Evolutionary conservation across 306 rosid genomes (phyloP), one percentile per base, ranked within the genome.

Genomic region (Cicer bijugum): DNA sequence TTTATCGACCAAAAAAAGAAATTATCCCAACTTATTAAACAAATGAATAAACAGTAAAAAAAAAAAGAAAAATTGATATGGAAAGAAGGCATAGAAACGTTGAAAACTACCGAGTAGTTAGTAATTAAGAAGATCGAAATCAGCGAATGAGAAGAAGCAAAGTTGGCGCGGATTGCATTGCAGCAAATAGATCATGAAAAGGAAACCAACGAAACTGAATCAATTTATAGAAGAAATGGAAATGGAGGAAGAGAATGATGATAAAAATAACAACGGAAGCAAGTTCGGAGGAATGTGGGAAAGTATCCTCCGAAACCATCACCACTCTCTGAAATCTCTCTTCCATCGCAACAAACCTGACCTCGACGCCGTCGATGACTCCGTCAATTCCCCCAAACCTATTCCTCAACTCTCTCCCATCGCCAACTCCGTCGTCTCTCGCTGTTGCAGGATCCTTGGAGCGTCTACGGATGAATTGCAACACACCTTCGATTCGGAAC

Each of bases 381-480:
- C 85, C 57, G 43, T 68, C 60, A 16, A 51, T 85, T 85, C 90
- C 28, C 84, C 87, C 46, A 82, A 82, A 28, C 70, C 79, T 73
- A 88, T 93, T 70, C 91, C 98, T 81, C 91, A 85, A 42, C 93
- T 93, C 58, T 93, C 98, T 70, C 81, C 88, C 19, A 80, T 88
- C 60, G 98, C 97, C 45, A 91, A 91, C 80, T 81, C 93, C 76
- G 96, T 93, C 74, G 90, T 93, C 68, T 69, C 80, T 84, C 92
- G 89, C 79, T 93, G 89, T 73, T 63, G 76, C 78, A 93, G 98
- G 88, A 87, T 94, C 74, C 89, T 94, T 65, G 84, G 76, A 56
- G 71, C 82, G 43, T 76, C 97, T 11, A 71, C 86, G 1, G 85
- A 88, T 60, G 90, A 88, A 57, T 74, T 94, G 75, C 95, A 89